phyloP scores from a whole-genome alignment of 2,329 filamentous ascomycete species.

The Massarina eburnea region DNA sequence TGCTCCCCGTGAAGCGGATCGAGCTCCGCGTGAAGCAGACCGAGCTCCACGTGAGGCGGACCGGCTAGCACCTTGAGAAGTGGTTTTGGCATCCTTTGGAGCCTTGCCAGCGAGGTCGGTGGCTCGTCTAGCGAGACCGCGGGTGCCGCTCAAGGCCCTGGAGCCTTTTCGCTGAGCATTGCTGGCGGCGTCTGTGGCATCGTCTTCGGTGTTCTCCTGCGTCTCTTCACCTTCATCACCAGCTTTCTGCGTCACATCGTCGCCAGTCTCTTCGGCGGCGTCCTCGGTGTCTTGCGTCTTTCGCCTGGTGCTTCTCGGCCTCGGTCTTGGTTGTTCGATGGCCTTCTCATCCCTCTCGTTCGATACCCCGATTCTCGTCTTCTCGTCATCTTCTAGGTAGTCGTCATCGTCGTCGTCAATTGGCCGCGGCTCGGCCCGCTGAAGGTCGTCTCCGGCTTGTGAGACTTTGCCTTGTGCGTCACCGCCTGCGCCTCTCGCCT shows the following conservation, averaged over 20 bases:
- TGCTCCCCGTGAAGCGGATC: conserved; percentile 19
- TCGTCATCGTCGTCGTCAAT: conserved; percentile 45
- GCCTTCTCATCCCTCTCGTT: conserved; percentile 21
- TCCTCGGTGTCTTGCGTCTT: conserved; percentile 32
- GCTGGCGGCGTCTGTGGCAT: conserved; percentile 37
- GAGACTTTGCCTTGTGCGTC: conserved; percentile 51
- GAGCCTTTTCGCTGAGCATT: conserved; percentile 39
- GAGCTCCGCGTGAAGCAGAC: conserved; percentile 25
- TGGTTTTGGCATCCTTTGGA: conserved; percentile 40
- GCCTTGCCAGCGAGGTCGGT: conserved; percentile 50
- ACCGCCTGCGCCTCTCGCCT: conserved; percentile 34
- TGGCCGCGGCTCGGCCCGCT: conserved; percentile 50
- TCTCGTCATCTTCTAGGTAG: conserved; percentile 22
- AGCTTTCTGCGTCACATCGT: conserved; percentile 49
- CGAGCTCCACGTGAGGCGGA: conserved; percentile 34
- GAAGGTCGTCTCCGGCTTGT: conserved; percentile 48
- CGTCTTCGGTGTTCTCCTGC: conserved; percentile 45
- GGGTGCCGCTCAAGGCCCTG: conserved; percentile 47
- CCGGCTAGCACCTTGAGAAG: conserved; percentile 41
- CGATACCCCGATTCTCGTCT: too few species aligned
- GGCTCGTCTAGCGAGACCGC: conserved; percentile 51
- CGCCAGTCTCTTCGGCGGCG: conserved; percentile 48
- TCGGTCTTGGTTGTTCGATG: too few species aligned
- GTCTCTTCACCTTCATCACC: conserved; percentile 41
- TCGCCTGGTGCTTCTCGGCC: conserved; percentile 14